Conservation (phyloP, 768 basidiomycete species). For the Amanita fuliginea region DNA sequence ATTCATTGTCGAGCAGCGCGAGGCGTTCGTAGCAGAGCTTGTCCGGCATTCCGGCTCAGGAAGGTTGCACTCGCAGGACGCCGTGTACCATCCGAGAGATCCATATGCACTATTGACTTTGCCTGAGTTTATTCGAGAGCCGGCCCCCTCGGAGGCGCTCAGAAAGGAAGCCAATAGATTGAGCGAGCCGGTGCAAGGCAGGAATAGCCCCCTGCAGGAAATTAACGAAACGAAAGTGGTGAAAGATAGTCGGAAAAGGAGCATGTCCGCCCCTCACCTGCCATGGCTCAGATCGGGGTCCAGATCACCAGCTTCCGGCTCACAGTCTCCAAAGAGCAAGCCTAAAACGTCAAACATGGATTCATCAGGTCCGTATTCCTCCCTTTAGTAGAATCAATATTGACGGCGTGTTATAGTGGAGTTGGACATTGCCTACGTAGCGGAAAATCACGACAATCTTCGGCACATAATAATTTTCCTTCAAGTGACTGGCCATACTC, state of each 20-base stretch:
- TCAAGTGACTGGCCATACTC: conserved; percentile 36
- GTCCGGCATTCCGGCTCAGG: conserved; percentile 62
- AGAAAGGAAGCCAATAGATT: conserved; percentile 33
- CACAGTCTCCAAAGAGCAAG: conserved; percentile 1
- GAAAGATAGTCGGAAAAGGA: conserved; percentile 33
- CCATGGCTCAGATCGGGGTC: conserved; percentile 40
- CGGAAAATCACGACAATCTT: conserved; percentile 82
- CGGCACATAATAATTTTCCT: conserved; percentile 72
- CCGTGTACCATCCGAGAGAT: conserved; percentile 40
- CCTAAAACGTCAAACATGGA: conserved; percentile 1
- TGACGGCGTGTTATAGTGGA: conserved; percentile 12
- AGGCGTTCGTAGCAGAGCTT: conserved; percentile 68
- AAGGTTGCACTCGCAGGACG: conserved; percentile 73
- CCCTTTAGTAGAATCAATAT: not conserved
- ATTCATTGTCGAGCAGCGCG: conserved; percentile 33
- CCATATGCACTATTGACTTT: conserved; percentile 43
- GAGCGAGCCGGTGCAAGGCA: conserved; percentile 52
- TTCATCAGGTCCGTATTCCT: not conserved
- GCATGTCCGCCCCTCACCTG: conserved; percentile 49
- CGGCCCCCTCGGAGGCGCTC: conserved; percentile 25
- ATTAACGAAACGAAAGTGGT: conserved; percentile 13
- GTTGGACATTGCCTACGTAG: conserved; percentile 40
- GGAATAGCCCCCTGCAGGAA: conserved; percentile 1
- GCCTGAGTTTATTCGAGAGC: conserved; percentile 54
- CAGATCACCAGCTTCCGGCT: conserved; percentile 8